These are phyloP conservation scores for Fraxinus xanthoxyloides DNA, from an alignment of 305 asterid species.

Conservation along the genomic window DNA sequence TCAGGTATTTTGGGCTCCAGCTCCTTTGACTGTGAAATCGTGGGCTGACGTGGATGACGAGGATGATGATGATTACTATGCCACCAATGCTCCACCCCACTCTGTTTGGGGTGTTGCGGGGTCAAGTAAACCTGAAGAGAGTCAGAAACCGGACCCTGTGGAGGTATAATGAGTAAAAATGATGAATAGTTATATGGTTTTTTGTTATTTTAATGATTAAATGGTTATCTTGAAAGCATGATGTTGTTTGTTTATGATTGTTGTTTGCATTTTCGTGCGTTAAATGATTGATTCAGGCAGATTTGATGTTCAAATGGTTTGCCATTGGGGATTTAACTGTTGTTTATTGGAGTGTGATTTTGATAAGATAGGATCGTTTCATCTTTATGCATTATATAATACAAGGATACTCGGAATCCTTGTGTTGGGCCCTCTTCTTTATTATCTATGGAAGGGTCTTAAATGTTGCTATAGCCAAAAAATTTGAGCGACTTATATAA, in stretches of 20 bases:
- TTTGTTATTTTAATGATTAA: neutral
- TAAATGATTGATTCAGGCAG: neutral
- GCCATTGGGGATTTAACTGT: slow-evolving; percentile 1
- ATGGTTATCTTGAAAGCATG: neutral
- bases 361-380: neutral
- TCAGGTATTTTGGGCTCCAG: slow-evolving; percentile 81
- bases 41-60: slow-evolving; percentile 99
- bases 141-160: slow-evolving; percentile 30
- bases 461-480: neutral
- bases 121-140: slow-evolving; percentile 28
- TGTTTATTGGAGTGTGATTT: slow-evolving; percentile 3
- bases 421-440: neutral
- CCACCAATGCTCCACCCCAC: slow-evolving; percentile 87
- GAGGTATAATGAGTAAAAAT: slow-evolving; percentile 38
- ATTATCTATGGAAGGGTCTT: neutral
- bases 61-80: slow-evolving; percentile 91
- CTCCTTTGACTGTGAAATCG: slow-evolving; percentile 77
- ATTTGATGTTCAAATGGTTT: slow-evolving; percentile 10
- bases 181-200: neutral
- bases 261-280: neutral
- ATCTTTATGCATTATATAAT: neutral
- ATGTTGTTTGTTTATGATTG: neutral
- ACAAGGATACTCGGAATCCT: neutral
- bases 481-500: neutral
- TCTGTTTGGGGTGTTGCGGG: slow-evolving; percentile 59